Conservation (phyloP, 2,329 filamentous ascomycete species). For the Fusarium sp. region DNA sequence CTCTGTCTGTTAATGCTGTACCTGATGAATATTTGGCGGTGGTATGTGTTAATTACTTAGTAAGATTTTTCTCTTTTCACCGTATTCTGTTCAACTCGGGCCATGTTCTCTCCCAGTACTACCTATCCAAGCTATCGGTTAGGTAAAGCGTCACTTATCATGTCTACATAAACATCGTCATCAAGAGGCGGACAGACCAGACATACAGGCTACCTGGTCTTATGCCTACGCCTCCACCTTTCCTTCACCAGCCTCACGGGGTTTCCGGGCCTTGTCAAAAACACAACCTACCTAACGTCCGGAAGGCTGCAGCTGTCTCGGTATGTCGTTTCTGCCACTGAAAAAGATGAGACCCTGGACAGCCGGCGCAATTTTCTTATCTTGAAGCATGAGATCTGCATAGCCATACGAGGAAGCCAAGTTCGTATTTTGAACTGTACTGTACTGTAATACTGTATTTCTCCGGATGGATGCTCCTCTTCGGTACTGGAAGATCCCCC, state of each 20-base stretch:
- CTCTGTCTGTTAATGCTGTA: not conserved
- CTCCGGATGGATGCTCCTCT: constrained; percentile 23
- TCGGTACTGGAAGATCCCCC: constrained; percentile 39
- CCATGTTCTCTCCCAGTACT: constrained; percentile 8
- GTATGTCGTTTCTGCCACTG: constrained; percentile 8
- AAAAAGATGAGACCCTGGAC: not conserved
- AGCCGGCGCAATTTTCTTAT: constrained; percentile 8
- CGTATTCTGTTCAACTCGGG: constrained; percentile 7
- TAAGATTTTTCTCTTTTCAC: constrained; percentile 1
- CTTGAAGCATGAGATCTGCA: constrained; percentile 31
- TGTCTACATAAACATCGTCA: constrained; percentile 25
- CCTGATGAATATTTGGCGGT: not conserved
- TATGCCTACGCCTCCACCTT: constrained; percentile 18
- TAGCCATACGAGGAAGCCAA: constrained; percentile 29
- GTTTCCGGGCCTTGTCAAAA: constrained; percentile 32
- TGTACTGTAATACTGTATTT: constrained; percentile 10
- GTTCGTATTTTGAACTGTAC: constrained; percentile 39
- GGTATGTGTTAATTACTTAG: not conserved
- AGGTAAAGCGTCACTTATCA: constrained; percentile 15
- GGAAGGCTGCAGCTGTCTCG: constrained; percentile 22
- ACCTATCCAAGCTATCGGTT: not conserved
- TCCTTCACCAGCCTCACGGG: constrained; percentile 37
- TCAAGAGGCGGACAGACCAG: constrained; percentile 1
- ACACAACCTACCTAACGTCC: constrained; percentile 6
- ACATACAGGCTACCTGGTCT: not conserved